phyloP scores from a whole-genome alignment of 2,329 filamentous ascomycete genomes.

The Aspergillus sp. region DNA sequence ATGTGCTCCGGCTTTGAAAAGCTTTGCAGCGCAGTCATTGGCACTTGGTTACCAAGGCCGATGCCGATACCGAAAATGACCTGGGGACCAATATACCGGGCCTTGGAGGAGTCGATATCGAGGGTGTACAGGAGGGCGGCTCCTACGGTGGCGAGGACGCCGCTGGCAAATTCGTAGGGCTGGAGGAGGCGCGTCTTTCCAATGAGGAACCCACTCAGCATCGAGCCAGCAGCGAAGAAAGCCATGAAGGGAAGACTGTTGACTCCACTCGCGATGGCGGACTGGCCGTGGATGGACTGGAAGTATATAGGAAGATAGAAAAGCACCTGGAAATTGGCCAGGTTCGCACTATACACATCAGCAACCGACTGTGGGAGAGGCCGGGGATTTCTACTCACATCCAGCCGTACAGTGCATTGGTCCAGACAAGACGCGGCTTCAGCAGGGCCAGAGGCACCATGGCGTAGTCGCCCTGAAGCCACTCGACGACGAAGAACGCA shows the following conservation, averaged over 20 bases:
- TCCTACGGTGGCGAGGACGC: conserved; percentile 37
- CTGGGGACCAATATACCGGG: conserved; percentile 41
- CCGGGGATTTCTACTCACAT: too few species aligned
- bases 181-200: conserved; percentile 38
- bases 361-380: too few species aligned
- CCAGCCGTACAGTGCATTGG: too few species aligned
- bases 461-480: too few species aligned
- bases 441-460: too few species aligned
- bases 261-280: conserved; percentile 46
- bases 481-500: too few species aligned
- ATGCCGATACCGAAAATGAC: conserved; percentile 35
- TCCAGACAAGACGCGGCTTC: too few species aligned
- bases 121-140: conserved; percentile 44
- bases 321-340: background rate
- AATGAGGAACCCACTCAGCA: background rate
- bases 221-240: conserved; percentile 27
- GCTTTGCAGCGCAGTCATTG: conserved; percentile 34
- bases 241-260: conserved; percentile 38
- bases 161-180: conserved; percentile 35
- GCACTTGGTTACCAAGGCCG: conserved; percentile 36
- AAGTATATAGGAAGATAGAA: conserved; percentile 48
- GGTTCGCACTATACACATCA: too few species aligned
- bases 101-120: conserved; percentile 28
- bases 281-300: conserved; percentile 46
- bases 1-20: background rate